phyloP scores from a whole-genome alignment of 208 protist species.

The Wallacemonas sp. region DNA sequence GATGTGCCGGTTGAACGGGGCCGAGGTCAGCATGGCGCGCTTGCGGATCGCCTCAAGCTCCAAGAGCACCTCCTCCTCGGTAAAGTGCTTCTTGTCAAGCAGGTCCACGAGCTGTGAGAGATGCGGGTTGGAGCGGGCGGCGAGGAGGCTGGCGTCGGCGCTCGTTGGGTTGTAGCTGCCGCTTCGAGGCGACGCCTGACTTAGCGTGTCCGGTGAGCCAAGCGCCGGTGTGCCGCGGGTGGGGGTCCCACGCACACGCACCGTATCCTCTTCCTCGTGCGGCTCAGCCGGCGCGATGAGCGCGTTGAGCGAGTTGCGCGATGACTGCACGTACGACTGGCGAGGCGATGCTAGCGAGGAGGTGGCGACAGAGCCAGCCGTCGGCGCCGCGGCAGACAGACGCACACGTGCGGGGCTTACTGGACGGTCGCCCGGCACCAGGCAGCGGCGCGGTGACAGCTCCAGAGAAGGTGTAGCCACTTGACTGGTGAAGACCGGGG shows the following conservation, averaged over 20 bases:
- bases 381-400: neutral
- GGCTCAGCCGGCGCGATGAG: neutral
- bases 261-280: neutral
- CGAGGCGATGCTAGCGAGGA: conserved; percentile 6
- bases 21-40: conserved; percentile 32
- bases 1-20: conserved; percentile 40
- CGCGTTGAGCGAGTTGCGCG: neutral
- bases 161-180: neutral
- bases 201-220: too few species aligned
- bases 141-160: conserved; percentile 6
- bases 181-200: too few species aligned
- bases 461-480: neutral
- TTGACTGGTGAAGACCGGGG: neutral
- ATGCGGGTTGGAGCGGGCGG: conserved; percentile 29
- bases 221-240: too few species aligned
- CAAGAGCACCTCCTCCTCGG: conserved; percentile 39
- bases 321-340: conserved; percentile 2
- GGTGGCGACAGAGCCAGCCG: neutral
- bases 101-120: conserved; percentile 39
- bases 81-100: conserved; percentile 34
- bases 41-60: conserved; percentile 54
- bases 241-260: neutral
- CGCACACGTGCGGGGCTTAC: neutral
- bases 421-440: neutral
- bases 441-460: neutral